Conservation (phyloP, 108 stramenopile species). For the Cyclotella distinguenda region DNA sequence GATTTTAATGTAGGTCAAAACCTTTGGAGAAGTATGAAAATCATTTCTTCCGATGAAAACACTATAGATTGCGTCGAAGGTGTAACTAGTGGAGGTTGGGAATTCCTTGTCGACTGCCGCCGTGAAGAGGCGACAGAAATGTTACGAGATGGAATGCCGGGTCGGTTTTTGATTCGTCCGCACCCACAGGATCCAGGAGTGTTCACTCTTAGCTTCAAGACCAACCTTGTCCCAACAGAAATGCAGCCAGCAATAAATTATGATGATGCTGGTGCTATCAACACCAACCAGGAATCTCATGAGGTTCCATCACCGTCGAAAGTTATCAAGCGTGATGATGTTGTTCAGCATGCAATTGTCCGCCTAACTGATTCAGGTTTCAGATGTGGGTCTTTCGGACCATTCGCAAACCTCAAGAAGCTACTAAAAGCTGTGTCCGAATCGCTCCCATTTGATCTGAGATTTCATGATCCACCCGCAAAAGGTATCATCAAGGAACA, state of each 20-base stretch:
- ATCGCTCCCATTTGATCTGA: constrained; percentile 79
- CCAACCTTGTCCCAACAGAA: constrained; percentile 69
- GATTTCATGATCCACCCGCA: constrained; percentile 75
- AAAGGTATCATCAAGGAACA: constrained; percentile 78
- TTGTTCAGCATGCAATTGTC: constrained; percentile 88
- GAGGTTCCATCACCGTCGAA: constrained; percentile 23
- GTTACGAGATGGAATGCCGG: constrained; percentile 60
- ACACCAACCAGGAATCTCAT: constrained; percentile 19
- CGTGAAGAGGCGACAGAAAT: constrained; percentile 82
- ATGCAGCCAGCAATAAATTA: constrained; percentile 15
- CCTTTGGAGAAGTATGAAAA: constrained; percentile 80
- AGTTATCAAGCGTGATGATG: constrained; percentile 65
- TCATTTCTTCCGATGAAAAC: constrained; percentile 44
- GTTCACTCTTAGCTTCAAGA: constrained; percentile 88
- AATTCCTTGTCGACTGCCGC: constrained; percentile 84
- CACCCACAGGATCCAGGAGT: constrained; percentile 79
- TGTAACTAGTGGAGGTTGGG: constrained; percentile 84
- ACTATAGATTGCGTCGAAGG: constrained; percentile 38
- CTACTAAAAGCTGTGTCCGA: constrained; percentile 82
- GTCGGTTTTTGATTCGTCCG: constrained; percentile 85
- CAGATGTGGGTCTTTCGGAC: constrained; percentile 89
- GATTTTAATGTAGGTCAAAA: constrained; percentile 69
- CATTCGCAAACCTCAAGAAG: constrained; percentile 72
- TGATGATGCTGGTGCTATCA: constrained; percentile 26
- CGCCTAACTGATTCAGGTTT: constrained; percentile 86